These are phyloP conservation scores for Solanum medicagineum DNA, from an alignment of 257 asterid species.

Conservation along the genomic window DNA sequence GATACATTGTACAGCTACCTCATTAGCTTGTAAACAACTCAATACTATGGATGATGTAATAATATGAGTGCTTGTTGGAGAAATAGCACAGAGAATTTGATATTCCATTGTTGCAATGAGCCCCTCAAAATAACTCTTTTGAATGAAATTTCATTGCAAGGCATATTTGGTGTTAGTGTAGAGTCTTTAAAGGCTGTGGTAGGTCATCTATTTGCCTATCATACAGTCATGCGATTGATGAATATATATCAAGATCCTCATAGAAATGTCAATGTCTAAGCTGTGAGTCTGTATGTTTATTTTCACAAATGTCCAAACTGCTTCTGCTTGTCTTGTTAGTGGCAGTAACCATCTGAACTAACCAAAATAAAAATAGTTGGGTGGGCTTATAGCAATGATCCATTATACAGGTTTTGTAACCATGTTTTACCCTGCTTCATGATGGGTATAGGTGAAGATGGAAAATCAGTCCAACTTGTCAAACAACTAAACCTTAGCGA, in stretches of 20 bases:
- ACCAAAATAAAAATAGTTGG: not conserved
- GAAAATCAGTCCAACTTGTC: not conserved
- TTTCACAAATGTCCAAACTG: not conserved
- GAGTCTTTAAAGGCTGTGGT: not conserved
- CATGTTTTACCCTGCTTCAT: not conserved
- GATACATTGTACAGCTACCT: constrained; percentile 41
- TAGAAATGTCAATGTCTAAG: not conserved
- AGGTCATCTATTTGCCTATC: not conserved
- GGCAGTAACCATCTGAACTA: not conserved
- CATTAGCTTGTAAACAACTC: not conserved
- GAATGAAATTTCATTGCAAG: not conserved
- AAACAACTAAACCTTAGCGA: not conserved
- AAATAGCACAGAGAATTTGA: not conserved
- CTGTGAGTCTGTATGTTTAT: not conserved
- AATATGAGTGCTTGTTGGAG: not conserved
- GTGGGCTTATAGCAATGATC: not conserved
- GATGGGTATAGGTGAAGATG: not conserved
- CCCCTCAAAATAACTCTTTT: not conserved
- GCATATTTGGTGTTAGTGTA: not conserved
- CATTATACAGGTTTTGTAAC: not conserved
- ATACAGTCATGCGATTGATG: not conserved
- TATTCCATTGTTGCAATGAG: not conserved
- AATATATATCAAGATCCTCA: not conserved
- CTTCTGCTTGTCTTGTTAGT: not conserved
- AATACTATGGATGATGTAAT: not conserved